A percentile compares a stretch with the other conserved stretches of the same genome.
Evolutionary conservation across 2,329 filamentous ascomycete species (phyloP).

Genomic region (Fusarium protoensiforme): DNA sequence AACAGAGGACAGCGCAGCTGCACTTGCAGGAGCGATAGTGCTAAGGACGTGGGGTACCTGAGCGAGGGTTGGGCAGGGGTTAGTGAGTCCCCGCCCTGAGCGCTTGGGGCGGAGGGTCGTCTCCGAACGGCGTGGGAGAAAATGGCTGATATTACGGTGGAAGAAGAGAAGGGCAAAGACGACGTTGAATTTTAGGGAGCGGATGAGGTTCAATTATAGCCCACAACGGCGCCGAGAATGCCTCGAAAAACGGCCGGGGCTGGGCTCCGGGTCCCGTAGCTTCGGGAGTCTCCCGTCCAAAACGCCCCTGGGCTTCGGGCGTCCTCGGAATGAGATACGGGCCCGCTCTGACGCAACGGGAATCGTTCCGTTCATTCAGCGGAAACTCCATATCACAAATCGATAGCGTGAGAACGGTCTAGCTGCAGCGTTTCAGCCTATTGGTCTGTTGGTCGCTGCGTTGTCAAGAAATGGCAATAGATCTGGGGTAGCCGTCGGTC

Average conservation of each 20-base stretch:
- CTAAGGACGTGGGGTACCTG: slow-evolving; percentile 1
- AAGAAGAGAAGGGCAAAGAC: background rate
- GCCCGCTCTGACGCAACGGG: slow-evolving; percentile 2
- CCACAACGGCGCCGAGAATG: slow-evolving; percentile 15
- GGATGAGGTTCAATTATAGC: slow-evolving; percentile 36
- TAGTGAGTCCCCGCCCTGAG: slow-evolving; percentile 11
- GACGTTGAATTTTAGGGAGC: slow-evolving; percentile 9
- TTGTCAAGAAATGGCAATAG: background rate
- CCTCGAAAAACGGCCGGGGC: slow-evolving; percentile 24
- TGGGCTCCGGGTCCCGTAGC: slow-evolving; percentile 12
- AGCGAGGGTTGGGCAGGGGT: background rate
- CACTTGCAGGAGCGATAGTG: slow-evolving; percentile 23
- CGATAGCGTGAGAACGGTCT: background rate
- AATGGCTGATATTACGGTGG: background rate
- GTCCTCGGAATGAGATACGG: slow-evolving; percentile 29
- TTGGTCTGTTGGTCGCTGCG: slow-evolving; percentile 19
- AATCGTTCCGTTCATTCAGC: background rate
- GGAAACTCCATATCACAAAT: slow-evolving; percentile 8
- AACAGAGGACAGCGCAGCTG: slow-evolving; percentile 14
- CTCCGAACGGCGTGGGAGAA: slow-evolving; percentile 5
- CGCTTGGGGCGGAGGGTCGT: slow-evolving; percentile 8
- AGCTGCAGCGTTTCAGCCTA: slow-evolving; percentile 7
- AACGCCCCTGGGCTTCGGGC: slow-evolving; percentile 27
- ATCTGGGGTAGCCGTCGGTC: background rate
- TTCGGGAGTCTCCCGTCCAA: slow-evolving; percentile 6